phyloP scores from a whole-genome alignment of 192 early-diverging fungal species.

The Geranomyces variabilis region DNA sequence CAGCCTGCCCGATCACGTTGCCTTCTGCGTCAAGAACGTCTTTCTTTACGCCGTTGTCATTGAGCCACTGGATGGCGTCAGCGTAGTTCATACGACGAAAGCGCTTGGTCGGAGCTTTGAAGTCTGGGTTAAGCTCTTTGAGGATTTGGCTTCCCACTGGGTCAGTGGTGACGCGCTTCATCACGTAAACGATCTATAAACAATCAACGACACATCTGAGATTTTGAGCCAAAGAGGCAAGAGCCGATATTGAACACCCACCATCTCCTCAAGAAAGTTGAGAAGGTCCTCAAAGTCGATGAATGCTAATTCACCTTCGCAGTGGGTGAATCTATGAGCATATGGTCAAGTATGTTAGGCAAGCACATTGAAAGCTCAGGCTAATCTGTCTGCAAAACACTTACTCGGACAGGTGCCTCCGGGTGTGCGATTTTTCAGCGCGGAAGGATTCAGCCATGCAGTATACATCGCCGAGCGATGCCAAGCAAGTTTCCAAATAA shows the following conservation, averaged over 20 bases:
- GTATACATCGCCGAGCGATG: constrained; percentile 94
- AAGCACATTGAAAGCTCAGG: no score
- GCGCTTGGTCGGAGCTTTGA: constrained; percentile 79
- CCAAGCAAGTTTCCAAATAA: constrained; percentile 95
- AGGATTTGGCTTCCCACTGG: constrained; percentile 75
- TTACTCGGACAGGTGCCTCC: constrained; percentile 89
- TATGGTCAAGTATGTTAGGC: neutral
- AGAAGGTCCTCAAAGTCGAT: constrained; percentile 92
- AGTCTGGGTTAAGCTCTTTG: constrained; percentile 88
- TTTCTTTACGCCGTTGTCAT: constrained; percentile 86
- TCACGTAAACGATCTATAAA: constrained; percentile 47
- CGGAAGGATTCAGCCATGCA: constrained; percentile 96
- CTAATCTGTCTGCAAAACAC: neutral
- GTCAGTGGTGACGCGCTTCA: constrained; percentile 79
- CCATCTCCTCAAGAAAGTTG: constrained; percentile 85
- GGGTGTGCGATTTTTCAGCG: constrained; percentile 96
- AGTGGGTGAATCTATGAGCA: constrained; percentile 67
- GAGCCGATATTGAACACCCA: constrained; percentile 52
- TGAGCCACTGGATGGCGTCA: constrained; percentile 94
- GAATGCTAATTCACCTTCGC: constrained; percentile 96
- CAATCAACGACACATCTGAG: constrained; percentile 25
- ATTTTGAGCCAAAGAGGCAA: constrained; percentile 26
- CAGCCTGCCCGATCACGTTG: constrained; percentile 51
- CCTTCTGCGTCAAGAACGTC: constrained; percentile 75
- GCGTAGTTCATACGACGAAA: constrained; percentile 96